phyloP scores from a whole-genome alignment of 1,284 basidiomycete species.

The Porodaedalea pini region DNA sequence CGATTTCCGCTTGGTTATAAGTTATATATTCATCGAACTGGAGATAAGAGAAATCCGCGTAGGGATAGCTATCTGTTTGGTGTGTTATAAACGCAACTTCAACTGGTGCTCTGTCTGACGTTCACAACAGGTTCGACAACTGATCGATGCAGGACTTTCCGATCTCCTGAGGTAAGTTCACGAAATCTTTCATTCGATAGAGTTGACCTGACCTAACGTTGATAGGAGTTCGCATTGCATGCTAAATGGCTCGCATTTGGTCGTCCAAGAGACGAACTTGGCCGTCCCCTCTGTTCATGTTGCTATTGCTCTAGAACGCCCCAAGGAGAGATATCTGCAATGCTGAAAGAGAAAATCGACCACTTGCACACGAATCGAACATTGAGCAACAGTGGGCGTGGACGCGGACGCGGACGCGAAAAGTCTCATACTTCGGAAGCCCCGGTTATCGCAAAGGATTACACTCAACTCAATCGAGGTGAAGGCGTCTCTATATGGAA shows the following conservation, averaged over 20 bases:
- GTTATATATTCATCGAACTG: slow-evolving; percentile 15
- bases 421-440: background rate
- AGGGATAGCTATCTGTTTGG: slow-evolving; percentile 18
- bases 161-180: slow-evolving; percentile 14
- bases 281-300: slow-evolving; percentile 11
- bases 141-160: slow-evolving; percentile 7
- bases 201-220: background rate
- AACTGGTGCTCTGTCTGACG: background rate
- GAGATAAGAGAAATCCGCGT: slow-evolving; percentile 13
- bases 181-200: background rate
- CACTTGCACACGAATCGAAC: background rate
- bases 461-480: slow-evolving; percentile 7
- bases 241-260: slow-evolving; percentile 20
- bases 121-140: slow-evolving; percentile 13
- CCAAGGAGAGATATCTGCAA: slow-evolving; percentile 12
- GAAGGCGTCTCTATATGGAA: background rate
- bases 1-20: slow-evolving; percentile 17
- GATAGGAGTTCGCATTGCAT: slow-evolving; percentile 18
- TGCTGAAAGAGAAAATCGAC: background rate
- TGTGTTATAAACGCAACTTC: background rate
- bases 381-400: background rate
- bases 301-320: slow-evolving; percentile 10
- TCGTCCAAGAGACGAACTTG: slow-evolving; percentile 7
- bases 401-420: background rate
- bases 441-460: slow-evolving; percentile 14